Evolutionary conservation across 805 yeast species (phyloP), one percentile per base, ranked within the genome.

Genomic region (Pichia manshurica): DNA sequence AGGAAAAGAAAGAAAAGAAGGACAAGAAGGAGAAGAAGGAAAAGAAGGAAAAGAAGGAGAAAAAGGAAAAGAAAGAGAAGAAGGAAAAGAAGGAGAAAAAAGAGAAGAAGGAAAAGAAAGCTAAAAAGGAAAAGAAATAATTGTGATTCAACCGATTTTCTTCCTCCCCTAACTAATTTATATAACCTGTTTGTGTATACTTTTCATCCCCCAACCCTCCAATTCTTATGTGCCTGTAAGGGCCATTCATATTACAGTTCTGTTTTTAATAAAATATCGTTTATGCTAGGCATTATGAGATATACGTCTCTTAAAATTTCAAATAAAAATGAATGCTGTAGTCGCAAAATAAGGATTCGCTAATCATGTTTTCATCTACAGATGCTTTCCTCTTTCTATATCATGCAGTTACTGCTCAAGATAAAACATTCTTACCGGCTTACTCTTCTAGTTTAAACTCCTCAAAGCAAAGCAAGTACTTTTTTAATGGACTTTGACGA

Each of bases 21-120:
- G 60, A 65, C 43, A 63, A 65, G 56, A 57, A 62, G 29, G 57
- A 62, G 48, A 59, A 66, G 55, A 56, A 64, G 36, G 62, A 63
- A 45, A 61, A 67, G 56, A 53, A 62, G 44, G 61, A 63, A 35
- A 55, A 63, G 51, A 57, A 61, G 44, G 59, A 57, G 45, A 56
- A 55, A 60, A 46, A 47, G 48, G 53, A 52, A 13, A 53, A 56
- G 58, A 52, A 58, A 44, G 53, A 56, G 9, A 48, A 48, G 42
- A 44, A 48, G 37, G 45, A 40, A 19, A 44, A 48, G 31, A 44
- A 48, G 33, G 42, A 44, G 31, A 39, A 47, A 41, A 53, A 62
- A 44, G 61, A 63, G 33, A 55, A 63, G 51, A 57, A 61, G 45
- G 59, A 57, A 44, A 56, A 55, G 60, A 46, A 47, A 46, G 53